Base-by-base conservation (phyloP, 208 protist genomes). In the Leptomonas pyrrhocoris region DNA sequence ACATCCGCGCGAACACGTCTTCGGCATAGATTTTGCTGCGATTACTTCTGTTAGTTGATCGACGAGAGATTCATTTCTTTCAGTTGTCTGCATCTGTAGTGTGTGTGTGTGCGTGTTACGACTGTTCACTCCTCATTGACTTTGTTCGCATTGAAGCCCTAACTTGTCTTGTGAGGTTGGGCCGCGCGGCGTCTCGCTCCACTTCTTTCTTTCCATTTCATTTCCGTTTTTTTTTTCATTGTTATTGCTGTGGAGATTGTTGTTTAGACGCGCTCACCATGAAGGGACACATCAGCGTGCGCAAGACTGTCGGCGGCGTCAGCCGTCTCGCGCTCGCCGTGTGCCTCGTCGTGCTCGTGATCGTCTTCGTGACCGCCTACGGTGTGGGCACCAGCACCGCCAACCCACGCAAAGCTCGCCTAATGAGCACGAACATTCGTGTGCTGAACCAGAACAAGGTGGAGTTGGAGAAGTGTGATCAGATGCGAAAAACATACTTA, bases 341-440 rank as follows among this genome's bases (percentile, higher is more conserved):
- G 21, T 65, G 70, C 51, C 4, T 58, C 31, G 16, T 12, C 8
- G 38, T 74, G 16, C 30, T 80, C 12, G 18, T 54, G 0, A 42
- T 65, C 12, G 31, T 74, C 40, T 63, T 80, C 23, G 18, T 74
- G 11, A 70, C 46, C 18, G 63, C 63, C 13, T 77, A 71, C 57
- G 38, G 21, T 8, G 63, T 77, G 2, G 71, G 71, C 48, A 45
- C 16, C 27, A 42, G 56, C 36, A 59, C 56, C 2, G 48, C 63
- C 36, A 77, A 77, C 48, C 71, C 56, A 12, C 71, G 49, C 13
- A 54, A 49, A 45, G 15, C 46, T 0, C 43, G 25, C 0, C 46
- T 66, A 11, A 7, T 71, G n/a, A 27, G 51, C 5, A 19, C 43
- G 11, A 55, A 54, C 18, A 23, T 60, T 21, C 38, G 23, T 21